Conservation (phyloP, 371 early-diverging fungal genomes). For the Rhizopus delemar region DNA sequence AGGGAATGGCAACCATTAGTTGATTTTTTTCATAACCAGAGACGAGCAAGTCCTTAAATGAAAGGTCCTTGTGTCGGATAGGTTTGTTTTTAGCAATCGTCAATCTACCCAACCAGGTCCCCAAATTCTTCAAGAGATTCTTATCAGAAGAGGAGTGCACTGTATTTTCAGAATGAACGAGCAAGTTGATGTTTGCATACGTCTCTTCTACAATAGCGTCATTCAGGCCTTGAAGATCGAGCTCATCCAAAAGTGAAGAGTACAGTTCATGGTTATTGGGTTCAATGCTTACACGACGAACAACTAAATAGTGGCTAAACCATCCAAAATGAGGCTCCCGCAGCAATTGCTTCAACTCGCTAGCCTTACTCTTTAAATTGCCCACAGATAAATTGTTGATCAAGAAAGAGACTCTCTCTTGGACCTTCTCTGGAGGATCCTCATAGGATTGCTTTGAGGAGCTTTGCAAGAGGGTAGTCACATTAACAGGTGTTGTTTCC, state of each 20-base stretch:
- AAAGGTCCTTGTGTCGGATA: conserved; percentile 89
- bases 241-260: conserved; percentile 70
- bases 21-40: conserved; percentile 84
- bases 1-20: conserved; percentile 94
- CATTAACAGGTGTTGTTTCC: conserved; percentile 18
- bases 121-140: conserved; percentile 88
- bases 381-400: conserved; percentile 90
- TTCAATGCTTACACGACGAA: conserved; percentile 90
- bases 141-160: conserved; percentile 83
- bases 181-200: conserved; percentile 73
- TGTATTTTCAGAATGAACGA: conserved; percentile 89
- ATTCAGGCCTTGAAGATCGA: conserved; percentile 59
- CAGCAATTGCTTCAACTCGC: conserved; percentile 80
- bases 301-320: conserved; percentile 92
- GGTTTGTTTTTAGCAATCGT: conserved; percentile 91
- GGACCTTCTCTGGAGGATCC: conserved; percentile 69
- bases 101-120: conserved; percentile 95
- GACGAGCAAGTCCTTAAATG: conserved; percentile 89
- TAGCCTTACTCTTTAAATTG: conserved; percentile 80
- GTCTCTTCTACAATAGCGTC: conserved; percentile 86
- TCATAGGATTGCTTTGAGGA: conserved; percentile 32
- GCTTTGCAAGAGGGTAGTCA: conserved; percentile 24
- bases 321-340: conserved; percentile 70
- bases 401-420: conserved; percentile 92
- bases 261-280: conserved; percentile 93